Conservation (phyloP, 192 early-diverging fungal genomes). For the Coemansia javaensis region DNA sequence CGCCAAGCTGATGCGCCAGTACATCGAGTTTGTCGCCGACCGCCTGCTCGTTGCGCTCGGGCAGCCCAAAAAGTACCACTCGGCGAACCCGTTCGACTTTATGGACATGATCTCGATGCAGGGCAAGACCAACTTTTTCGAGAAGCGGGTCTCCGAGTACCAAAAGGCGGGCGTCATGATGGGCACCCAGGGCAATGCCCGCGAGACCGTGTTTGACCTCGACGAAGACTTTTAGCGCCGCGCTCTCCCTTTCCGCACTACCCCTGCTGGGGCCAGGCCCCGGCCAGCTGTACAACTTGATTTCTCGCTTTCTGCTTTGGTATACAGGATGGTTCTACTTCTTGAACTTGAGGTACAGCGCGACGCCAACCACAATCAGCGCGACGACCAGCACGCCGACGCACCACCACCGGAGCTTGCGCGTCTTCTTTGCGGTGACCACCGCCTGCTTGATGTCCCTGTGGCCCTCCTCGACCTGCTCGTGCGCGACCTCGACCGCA, state of each 20-base stretch:
- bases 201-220: constrained; percentile 68
- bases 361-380: constrained; percentile 36
- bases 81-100: constrained; percentile 94
- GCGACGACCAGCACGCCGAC: constrained; percentile 22
- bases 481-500: constrained; percentile 8
- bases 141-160: constrained; percentile 95
- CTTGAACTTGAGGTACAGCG: constrained; percentile 14
- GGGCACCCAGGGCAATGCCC: constrained; percentile 52
- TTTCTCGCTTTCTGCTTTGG: background rate
- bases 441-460: constrained; percentile 19
- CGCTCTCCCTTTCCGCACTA: background rate
- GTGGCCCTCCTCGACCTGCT: constrained; percentile 7
- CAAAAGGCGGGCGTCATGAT: constrained; percentile 88
- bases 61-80: constrained; percentile 77
- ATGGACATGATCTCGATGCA: constrained; percentile 98
- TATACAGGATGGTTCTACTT: constrained; percentile 4
- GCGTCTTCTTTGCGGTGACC: constrained; percentile 7
- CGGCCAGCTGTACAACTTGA: constrained; percentile 1
- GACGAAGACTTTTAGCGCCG: constrained; percentile 71
- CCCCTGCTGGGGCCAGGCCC: too few relatives aligned
- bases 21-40: constrained; percentile 99
- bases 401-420: constrained; percentile 20
- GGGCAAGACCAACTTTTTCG: constrained; percentile 99
- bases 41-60: constrained; percentile 86
- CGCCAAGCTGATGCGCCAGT: constrained; percentile 85